These are phyloP conservation scores for Trametes coccinea DNA, from an alignment of 768 basidiomycete genomes.

Conservation along the genomic window DNA sequence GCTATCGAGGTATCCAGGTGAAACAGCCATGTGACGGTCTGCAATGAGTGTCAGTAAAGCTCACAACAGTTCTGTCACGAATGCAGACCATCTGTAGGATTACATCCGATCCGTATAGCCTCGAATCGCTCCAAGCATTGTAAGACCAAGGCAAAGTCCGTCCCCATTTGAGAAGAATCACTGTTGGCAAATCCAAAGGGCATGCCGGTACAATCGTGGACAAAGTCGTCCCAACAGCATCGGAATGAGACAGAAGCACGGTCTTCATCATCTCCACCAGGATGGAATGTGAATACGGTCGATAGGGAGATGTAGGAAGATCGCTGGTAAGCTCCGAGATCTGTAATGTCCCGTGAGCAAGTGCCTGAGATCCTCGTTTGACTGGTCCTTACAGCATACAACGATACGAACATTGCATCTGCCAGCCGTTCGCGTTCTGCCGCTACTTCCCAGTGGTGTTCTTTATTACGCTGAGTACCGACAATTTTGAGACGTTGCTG, in stretches of 20 bases:
- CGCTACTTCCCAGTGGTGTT: neutral
- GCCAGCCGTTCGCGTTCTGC: conserved; percentile 32
- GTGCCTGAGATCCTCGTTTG: neutral
- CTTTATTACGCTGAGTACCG: neutral
- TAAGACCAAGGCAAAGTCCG: conserved; percentile 63
- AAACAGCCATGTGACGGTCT: conserved; percentile 59
- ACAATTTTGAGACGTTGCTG: neutral
- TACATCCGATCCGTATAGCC: conserved; percentile 48
- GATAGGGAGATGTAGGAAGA: conserved; percentile 31
- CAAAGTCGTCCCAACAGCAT: conserved; percentile 1
- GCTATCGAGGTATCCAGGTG: conserved; percentile 33
- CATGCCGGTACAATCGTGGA: conserved; percentile 19
- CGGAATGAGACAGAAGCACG: conserved; percentile 36
- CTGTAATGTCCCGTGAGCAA: conserved; percentile 1
- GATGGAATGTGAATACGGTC: conserved; percentile 47
- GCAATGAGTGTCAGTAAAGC: neutral
- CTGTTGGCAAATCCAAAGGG: conserved; percentile 44
- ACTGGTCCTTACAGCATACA: conserved; percentile 37
- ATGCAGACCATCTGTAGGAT: conserved; percentile 35
- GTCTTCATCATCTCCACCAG: conserved; percentile 47
- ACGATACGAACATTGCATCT: conserved; percentile 37
- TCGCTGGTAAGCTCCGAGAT: conserved; percentile 4
- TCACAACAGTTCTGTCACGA: no score
- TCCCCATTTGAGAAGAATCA: conserved; percentile 61
- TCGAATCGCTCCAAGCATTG: conserved; percentile 59